These are phyloP conservation scores for Eucalyptus polyanthemos DNA, from an alignment of 345 rosid species.

Conservation along the genomic window DNA sequence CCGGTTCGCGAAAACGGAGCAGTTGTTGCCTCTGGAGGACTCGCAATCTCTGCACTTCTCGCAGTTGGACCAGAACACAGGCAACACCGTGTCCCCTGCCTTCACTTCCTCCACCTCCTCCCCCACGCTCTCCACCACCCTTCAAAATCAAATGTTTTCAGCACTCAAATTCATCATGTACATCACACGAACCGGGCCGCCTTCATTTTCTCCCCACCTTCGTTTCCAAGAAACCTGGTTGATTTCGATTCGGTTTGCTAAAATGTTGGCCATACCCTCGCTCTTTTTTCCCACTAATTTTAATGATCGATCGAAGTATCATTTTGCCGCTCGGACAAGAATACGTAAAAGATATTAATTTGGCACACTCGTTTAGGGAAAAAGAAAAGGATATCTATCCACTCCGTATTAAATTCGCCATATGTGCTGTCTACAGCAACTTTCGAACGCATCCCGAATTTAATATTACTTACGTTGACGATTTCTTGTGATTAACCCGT, in stretches of 20 bases:
- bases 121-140: constrained; percentile 76
- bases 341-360: not conserved
- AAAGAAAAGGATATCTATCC: not conserved
- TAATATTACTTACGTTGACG: not conserved
- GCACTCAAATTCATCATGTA: not conserved
- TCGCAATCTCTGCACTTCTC: constrained; percentile 43
- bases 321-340: not conserved
- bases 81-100: constrained; percentile 53
- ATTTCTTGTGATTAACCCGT: not conserved
- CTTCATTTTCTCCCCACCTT: not conserved
- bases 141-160: not conserved
- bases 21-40: constrained; percentile 40
- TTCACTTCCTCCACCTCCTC: constrained; percentile 37
- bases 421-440: not conserved
- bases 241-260: not conserved
- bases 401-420: not conserved
- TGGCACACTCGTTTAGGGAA: not conserved
- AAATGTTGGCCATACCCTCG: not conserved
- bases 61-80: constrained; percentile 42
- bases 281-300: not conserved
- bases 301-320: not conserved
- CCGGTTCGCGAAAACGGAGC: constrained; percentile 4
- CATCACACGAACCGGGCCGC: not conserved
- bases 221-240: not conserved
- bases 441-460: not conserved